Base-by-base conservation (phyloP, 495 filamentous ascomycete genomes). In the Jackrogersella minutella region DNA sequence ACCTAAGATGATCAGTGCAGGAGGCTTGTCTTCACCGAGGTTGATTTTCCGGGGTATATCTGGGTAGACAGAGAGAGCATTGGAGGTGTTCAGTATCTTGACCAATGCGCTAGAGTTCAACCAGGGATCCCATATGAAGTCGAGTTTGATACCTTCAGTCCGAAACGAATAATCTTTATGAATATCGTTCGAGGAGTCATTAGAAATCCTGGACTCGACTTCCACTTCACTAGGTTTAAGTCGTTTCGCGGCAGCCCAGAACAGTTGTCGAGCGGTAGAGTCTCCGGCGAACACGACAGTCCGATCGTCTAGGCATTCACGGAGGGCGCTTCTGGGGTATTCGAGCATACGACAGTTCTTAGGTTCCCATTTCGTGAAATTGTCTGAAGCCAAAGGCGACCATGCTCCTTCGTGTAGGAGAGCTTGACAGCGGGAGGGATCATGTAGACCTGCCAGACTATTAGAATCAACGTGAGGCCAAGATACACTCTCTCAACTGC, bases 111-210 rank as follows among this genome's bases (percentile, higher is more conserved):
- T 80, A 11, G 80, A 81, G 69, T 89, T 89, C 28, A 89, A 74
- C 74, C 77, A 89, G 2, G 87, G 86, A 71, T 89, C 86, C 86
- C 85, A 89, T 13, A 84, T 64, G 50, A 87, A 88, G 31, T 85
- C 77, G 16, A 88, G 30, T 19, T 36, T 76, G 17, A 82, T 75
- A 36, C 77, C 82, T 9, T 62, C 68, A 3, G 74, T 69, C 16
- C 73, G 62, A 37, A 82, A 83, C 1, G 69, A 63, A 7, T 84
- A 61, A 72, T 86, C 80, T 14, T 61, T 60, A 64, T 86, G 83
- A 59, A 77, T 80, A 9, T 79, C 60, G 17, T 72, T 68, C 1
- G 24, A 40, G 7, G 61, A 64, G n/a, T 30, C 7, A 14, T 30
- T 22, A 70, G 50, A 14, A 50, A 70, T 53, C 9, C 57, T 59